Conservation (phyloP, 2,329 filamentous ascomycete genomes). For the Apiospora koreana region DNA sequence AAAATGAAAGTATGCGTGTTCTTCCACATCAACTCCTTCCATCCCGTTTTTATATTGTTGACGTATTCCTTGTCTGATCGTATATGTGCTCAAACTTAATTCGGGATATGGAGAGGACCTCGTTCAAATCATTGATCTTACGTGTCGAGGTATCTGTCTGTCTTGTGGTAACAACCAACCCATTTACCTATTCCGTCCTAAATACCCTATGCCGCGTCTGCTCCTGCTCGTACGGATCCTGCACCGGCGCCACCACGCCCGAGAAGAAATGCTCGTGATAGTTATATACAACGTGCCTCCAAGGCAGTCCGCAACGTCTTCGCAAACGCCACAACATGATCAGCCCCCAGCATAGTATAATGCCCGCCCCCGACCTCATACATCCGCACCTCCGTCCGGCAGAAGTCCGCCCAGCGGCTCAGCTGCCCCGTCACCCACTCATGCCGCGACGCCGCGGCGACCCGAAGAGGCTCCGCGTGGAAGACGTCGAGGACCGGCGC, state of each 20-base stretch:
- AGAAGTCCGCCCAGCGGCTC: neutral
- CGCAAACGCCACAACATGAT: neutral
- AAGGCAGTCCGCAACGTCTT: neutral
- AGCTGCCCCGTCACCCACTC: constrained; percentile 36
- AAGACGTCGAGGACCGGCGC: constrained; percentile 44
- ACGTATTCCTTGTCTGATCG: too few species aligned
- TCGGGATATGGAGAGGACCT: too few species aligned
- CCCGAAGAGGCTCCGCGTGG: constrained; percentile 35
- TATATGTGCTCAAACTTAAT: too few species aligned
- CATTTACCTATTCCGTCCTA: neutral
- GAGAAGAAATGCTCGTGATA: neutral
- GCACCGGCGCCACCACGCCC: neutral
- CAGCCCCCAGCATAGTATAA: neutral
- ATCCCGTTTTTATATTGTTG: too few species aligned
- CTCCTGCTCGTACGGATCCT: neutral
- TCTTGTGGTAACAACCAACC: neutral
- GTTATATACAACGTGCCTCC: neutral
- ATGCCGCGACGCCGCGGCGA: constrained; percentile 26
- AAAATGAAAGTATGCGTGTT: too few species aligned
- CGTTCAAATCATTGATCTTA: too few species aligned
- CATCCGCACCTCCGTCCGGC: neutral
- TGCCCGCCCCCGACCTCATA: neutral
- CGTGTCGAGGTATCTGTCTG: too few species aligned
- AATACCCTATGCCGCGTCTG: neutral
- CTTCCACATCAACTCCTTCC: too few species aligned